Evolutionary conservation across 768 basidiomycete species (phyloP), one percentile per base, ranked within the genome.

Genomic region (Lactarius sp.): DNA sequence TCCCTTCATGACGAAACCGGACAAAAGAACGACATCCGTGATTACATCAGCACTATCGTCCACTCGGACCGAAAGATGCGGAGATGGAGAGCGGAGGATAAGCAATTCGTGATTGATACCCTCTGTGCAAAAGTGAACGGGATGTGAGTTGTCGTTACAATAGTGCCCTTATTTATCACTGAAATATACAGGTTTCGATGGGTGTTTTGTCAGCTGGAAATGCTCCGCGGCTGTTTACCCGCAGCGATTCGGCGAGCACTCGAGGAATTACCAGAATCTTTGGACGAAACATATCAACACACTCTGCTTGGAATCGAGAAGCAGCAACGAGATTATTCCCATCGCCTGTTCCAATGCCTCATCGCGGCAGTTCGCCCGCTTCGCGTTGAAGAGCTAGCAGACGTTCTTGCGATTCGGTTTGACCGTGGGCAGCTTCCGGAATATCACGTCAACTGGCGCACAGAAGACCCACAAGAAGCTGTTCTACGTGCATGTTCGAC

Each of bases 321-420:
- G 14, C 27, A 39, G 14, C 33, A 27, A 12, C 51, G 37, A 39
- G 16, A 64, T 33, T 47, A 27, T 10, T 57, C 62, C 3, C 52
- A 34, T 14, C 16, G 57, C 1, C 20, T 64, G 4, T 60, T 64
- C 27, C 62, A 64, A 16, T 64, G 62, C 12, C 39, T 64, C 5
- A 16, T 36, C 0, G 49, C 53, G 1, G 31, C 62, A 1, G 1
- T 53, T 34, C 57, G 58, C 31, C 62, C 62, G 5, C 62, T 64
- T 41, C 33, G n/a, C 18, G 31, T 60, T 6, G 62, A 53, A 3
- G 62, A 64, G 22, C 62, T 64, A 14, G 62, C 52, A 1, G 52
- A 64, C 5, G 27, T 64, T 6, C 57, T 64, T 14, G 22, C 47
- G 5, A 46, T 64, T 9, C 20, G 39, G 6, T 60, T 64, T 22